Evolutionary conservation across 2,329 filamentous ascomycete species (phyloP).

Genomic region (Onygena corvina): DNA sequence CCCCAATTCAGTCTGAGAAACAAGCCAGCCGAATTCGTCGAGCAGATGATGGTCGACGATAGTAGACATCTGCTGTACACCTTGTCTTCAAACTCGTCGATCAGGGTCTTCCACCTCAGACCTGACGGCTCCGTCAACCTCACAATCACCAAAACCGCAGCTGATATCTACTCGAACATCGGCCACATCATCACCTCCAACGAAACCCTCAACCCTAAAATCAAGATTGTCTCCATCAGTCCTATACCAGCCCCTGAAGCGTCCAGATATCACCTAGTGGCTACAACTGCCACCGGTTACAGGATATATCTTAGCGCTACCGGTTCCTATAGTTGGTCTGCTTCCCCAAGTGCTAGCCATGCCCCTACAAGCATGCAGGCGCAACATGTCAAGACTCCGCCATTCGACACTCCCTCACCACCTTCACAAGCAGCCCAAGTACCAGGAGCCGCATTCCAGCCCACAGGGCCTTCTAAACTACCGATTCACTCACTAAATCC

Average conservation of each 20-base stretch:
- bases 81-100: constrained; percentile 74
- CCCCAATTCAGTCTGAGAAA: constrained; percentile 33
- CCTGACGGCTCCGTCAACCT: constrained; percentile 41
- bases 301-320: constrained; percentile 87
- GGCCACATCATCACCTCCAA: constrained; percentile 68
- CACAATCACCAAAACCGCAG: constrained; percentile 44
- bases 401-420: constrained; percentile 34
- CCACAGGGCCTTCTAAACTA: constrained; percentile 39
- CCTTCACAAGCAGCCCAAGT: constrained; percentile 17
- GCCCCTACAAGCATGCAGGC: constrained; percentile 93
- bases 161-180: constrained; percentile 54
- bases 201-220: constrained; percentile 57
- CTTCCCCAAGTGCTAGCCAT: constrained; percentile 47
- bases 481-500: constrained; percentile 35
- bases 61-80: constrained; percentile 81
- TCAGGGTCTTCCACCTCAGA: constrained; percentile 83
- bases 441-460: constrained; percentile 20
- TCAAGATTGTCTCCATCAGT: constrained; percentile 71
- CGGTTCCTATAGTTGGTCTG: constrained; percentile 48
- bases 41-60: constrained; percentile 78
- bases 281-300: constrained; percentile 79
- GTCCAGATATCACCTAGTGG: constrained; percentile 75
- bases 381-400: constrained; percentile 92
- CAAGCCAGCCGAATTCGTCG: constrained; percentile 50
- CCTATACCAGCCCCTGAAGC: constrained; percentile 75